phyloP scores from a whole-genome alignment of 31 red algal species.

The Porphyra umbilicalis region DNA sequence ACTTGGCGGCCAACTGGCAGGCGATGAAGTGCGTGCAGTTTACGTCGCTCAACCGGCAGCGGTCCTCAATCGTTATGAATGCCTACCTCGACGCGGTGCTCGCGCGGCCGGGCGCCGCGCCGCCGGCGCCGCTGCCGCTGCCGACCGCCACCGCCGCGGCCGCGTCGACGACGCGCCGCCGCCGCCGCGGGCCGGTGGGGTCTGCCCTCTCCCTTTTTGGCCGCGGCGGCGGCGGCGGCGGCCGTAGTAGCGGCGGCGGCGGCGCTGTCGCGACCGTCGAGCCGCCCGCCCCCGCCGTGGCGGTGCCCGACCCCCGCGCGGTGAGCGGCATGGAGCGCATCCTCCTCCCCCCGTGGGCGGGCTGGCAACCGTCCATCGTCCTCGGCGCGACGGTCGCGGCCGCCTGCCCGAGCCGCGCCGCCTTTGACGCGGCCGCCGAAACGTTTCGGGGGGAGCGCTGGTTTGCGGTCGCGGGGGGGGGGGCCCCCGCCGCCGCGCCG shows the following conservation, averaged over 20 bases:
- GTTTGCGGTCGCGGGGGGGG: constrained; percentile 9
- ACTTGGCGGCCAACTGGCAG: constrained; percentile 91
- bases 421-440: constrained; percentile 1
- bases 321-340: constrained; percentile 50
- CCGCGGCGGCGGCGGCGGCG: not conserved
- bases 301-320: constrained; percentile 57
- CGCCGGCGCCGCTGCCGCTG: not conserved
- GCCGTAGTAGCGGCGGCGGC: too few species aligned
- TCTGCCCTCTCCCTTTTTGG: constrained; percentile 9
- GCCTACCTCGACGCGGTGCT: constrained; percentile 26
- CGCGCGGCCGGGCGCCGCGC: not conserved
- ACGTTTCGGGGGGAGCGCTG: constrained; percentile 45
- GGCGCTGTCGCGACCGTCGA: not conserved
- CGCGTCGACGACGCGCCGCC: not conserved
- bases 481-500: too few species aligned
- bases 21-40: constrained; percentile 94
- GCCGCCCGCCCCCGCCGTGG: not conserved
- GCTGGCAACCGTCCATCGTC: constrained; percentile 56
- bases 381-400: constrained; percentile 44
- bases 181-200: not conserved
- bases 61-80: constrained; percentile 66
- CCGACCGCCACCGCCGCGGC: not conserved
- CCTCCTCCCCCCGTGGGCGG: constrained; percentile 66
- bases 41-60: constrained; percentile 90
- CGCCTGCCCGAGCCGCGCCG: constrained; percentile 9